Conservation (phyloP, 352 stramenopile genomes). For the Pythium coloratum region DNA sequence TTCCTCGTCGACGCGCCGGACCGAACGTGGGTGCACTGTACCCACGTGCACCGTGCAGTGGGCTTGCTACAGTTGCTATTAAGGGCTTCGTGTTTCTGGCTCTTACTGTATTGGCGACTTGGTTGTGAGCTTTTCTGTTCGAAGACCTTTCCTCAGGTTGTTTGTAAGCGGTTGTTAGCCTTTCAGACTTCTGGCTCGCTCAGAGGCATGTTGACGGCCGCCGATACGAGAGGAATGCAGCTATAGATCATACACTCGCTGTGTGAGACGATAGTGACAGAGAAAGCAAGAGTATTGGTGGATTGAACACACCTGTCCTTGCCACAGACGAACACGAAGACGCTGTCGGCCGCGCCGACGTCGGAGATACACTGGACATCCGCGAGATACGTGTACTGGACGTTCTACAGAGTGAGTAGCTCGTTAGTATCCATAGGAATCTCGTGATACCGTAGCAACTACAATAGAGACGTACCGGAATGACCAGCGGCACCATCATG, state of each 20-base stretch:
- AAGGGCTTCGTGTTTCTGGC: too few relatives aligned
- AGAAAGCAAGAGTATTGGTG: background rate
- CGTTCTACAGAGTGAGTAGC: constrained; percentile 43
- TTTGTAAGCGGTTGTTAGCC: background rate
- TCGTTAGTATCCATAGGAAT: background rate
- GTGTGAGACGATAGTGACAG: background rate
- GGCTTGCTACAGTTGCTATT: too few relatives aligned
- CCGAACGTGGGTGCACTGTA: too few relatives aligned
- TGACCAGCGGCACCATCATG: constrained; percentile 60
- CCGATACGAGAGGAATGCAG: constrained; percentile 77
- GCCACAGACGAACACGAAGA: constrained; percentile 82
- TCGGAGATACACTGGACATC: constrained; percentile 77
- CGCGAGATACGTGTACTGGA: constrained; percentile 67
- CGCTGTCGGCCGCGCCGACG: constrained; percentile 61
- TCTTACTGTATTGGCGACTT: too few relatives aligned
- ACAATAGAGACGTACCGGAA: constrained; percentile 49
- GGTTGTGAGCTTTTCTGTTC: too few relatives aligned
- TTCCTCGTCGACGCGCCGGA: too few relatives aligned
- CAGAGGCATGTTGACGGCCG: constrained; percentile 81
- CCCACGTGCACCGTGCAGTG: too few relatives aligned
- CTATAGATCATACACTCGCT: constrained; percentile 23
- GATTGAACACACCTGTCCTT: constrained; percentile 62
- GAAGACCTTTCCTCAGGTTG: too few relatives aligned
- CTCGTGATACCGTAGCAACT: too few relatives aligned
- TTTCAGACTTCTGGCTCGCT: constrained; percentile 63